Evolutionary conservation across 352 stramenopile genomes (phyloP).

Genomic region (Globisporangium apiculatum): DNA sequence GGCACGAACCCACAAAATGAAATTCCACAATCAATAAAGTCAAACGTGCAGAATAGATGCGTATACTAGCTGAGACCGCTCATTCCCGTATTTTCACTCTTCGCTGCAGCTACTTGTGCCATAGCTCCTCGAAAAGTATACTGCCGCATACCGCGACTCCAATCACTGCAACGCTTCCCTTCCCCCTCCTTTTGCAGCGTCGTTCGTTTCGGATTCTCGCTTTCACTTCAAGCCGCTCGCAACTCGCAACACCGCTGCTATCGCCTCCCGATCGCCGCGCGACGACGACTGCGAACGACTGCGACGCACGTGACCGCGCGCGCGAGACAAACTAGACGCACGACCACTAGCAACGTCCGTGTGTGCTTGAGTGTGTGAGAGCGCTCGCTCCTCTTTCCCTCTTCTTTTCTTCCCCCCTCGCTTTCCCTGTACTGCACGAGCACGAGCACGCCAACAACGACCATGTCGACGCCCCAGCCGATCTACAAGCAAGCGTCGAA

Average conservation of each 20-base stretch:
- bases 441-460: not conserved
- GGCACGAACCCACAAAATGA: too few relatives aligned
- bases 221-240: slow-evolving; percentile 33
- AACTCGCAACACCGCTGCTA: not conserved
- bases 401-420: not conserved
- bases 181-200: not conserved
- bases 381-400: not conserved
- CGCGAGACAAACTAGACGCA: not conserved
- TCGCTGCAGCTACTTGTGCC: too few relatives aligned
- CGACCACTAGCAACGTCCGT: not conserved
- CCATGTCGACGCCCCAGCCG: slow-evolving; percentile 51
- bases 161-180: not conserved
- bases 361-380: too few relatives aligned
- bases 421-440: not conserved
- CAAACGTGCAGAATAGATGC: too few relatives aligned
- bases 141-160: too few relatives aligned
- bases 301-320: not conserved
- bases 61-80: too few relatives aligned
- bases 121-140: not conserved
- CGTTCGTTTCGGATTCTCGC: slow-evolving; percentile 13
- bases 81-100: too few relatives aligned
- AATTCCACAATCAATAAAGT: too few relatives aligned
- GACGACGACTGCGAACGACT: not conserved
- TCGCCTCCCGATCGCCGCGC: not conserved
- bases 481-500: slow-evolving; percentile 69